Evolutionary conservation across 768 basidiomycete species (phyloP).

Genomic region (Lanmaoa rubissima): DNA sequence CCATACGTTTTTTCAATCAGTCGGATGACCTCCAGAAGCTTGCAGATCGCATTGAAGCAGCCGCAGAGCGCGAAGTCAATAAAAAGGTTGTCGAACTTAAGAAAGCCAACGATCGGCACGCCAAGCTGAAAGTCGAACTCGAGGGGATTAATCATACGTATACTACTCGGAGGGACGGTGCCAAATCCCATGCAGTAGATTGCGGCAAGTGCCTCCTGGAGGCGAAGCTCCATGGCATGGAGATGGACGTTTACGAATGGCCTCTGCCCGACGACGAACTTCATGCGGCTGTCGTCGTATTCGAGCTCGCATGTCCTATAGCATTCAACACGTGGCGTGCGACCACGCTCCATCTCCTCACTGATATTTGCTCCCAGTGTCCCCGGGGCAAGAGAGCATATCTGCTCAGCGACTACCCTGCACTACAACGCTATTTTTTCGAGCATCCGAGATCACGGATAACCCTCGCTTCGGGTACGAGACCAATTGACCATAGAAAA

Average conservation of each 20-base stretch:
- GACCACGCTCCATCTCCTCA: constrained; percentile 27
- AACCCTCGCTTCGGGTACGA: constrained; percentile 36
- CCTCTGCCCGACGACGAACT: constrained; percentile 36
- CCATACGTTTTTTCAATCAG: constrained; percentile 32
- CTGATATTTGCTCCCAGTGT: constrained; percentile 30
- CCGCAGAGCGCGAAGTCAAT: constrained; percentile 19
- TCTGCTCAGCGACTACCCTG: constrained; percentile 1
- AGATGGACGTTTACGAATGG: constrained; percentile 42
- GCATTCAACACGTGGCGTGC: constrained; percentile 39
- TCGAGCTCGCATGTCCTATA: constrained; percentile 40
- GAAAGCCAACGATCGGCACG: constrained; percentile 10
- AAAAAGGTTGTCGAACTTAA: constrained; percentile 30
- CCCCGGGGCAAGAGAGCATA: neutral
- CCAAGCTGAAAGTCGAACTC: neutral
- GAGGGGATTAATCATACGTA: neutral
- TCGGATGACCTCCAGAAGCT: constrained; percentile 21
- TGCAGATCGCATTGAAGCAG: constrained; percentile 27
- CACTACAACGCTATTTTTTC: neutral
- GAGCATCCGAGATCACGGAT: constrained; percentile 26
- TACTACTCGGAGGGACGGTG: too few relatives aligned
- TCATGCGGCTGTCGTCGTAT: constrained; percentile 32
- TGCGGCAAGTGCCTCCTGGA: constrained; percentile 27
- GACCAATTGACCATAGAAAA: constrained; percentile 21
- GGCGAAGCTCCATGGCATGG: constrained; percentile 13
- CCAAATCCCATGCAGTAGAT: neutral